A percentile compares a stretch with the other conserved stretches of the same genome.
Conservation (phyloP, 2,329 filamentous ascomycete genomes). For the Penicillium digitatum region DNA sequence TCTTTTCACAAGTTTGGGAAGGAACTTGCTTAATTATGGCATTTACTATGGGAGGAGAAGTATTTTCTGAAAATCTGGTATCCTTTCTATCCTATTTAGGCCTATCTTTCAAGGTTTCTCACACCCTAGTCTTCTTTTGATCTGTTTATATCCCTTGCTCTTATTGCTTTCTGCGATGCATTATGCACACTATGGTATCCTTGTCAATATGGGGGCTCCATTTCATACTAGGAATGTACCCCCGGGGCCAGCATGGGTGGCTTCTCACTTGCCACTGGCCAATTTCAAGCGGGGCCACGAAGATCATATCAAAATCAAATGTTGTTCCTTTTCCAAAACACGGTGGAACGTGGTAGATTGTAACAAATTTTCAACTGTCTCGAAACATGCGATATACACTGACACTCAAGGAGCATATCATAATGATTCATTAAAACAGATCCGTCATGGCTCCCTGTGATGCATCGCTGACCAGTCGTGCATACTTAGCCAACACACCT, state of each 20-base stretch:
- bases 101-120: background rate
- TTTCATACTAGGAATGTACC: background rate
- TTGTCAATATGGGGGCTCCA: background rate
- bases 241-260: background rate
- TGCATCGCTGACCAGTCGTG: slow-evolving; percentile 79
- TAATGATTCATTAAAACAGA: slow-evolving; percentile 42
- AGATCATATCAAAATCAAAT: slow-evolving; percentile 4
- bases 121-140: background rate
- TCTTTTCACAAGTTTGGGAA: background rate
- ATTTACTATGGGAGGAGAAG: background rate
- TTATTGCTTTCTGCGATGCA: background rate
- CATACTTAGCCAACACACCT: slow-evolving; percentile 87
- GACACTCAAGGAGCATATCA: background rate
- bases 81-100: background rate
- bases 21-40: slow-evolving; percentile 4
- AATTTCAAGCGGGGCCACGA: slow-evolving; percentile 1
- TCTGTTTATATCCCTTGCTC: background rate
- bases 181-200: background rate
- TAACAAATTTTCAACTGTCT: background rate
- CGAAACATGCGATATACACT: background rate
- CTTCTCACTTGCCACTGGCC: background rate
- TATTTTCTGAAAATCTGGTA: background rate
- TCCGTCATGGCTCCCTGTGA: slow-evolving; percentile 90
- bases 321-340: slow-evolving; percentile 1
- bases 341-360: background rate